Evolutionary conservation across 2,329 filamentous ascomycete species (phyloP), one percentile per base, ranked within the genome.

Genomic region (Claviceps sp.): DNA sequence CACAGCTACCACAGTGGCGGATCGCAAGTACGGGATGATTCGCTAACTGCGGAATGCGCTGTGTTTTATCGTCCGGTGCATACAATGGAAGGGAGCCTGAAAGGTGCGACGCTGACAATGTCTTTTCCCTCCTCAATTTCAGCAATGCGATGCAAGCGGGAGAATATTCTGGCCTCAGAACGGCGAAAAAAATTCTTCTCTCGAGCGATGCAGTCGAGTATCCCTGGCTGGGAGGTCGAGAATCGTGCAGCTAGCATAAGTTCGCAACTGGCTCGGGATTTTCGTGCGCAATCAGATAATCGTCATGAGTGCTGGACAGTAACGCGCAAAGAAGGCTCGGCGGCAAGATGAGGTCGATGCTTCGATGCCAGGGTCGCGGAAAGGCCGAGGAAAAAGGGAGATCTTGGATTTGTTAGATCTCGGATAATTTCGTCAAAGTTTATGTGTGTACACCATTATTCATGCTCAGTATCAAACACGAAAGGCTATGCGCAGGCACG

Each of bases 331-430:
- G 7, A 47, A 47, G 24, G 6, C 18, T 50, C 30, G n/a, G 26
- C 24, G 38, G 40, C 26, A 37, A 46, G 26, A 11, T 37, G 37
- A 48, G 48, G 47, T 52, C 52, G 50, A 49, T 49, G 52, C 52
- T 43, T 37, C 30, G 44, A 48, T 50, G 50, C 50, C 48, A 38
- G 34, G 50, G 38, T 54, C 53, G 40, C 50, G 47, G 43, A 46
- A 49, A 20, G 53, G 53, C 34, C 47, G 43, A 52, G 40, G 44
- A 34, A 54, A 40, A 30, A 34, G 30, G 47, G 43, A 24, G 49
- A 50, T 50, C 50, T 54, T 16, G 5, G 44, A 41, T 42, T 52
- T 43, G 48, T 40, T 38, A 48, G 47, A 50, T 37, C 6, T 37
- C 14, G 20, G 20, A 26, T 37, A 22, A 50, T 48, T 47, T 37